Evolutionary conservation across 768 basidiomycete species (phyloP), one percentile per base, ranked within the genome.

Genomic region (Macrolepiota dolichaula): DNA sequence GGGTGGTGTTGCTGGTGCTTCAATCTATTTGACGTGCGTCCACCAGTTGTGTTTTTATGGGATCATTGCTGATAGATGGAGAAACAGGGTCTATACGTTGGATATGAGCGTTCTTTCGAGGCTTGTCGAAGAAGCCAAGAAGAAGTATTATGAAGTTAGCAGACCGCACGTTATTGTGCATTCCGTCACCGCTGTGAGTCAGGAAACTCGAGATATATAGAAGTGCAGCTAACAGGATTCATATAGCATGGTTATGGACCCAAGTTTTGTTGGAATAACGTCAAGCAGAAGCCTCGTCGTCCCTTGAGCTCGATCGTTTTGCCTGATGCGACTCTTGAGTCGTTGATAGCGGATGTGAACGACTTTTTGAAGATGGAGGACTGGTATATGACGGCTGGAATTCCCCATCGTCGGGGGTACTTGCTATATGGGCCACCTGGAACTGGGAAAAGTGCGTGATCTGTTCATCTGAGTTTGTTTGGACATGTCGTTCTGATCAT

Each of bases 341-440:
- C 76, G 1, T 67, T 87, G 1, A 71, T 85, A 3, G 69, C 74
- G 35, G 85, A 87, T 60, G 81, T 80, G 0, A 72, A 72, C 24
- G 84, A 85, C 57, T 87, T 86, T 63, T 66, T 86, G 19, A 70
- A 73, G 19, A 74, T 77, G 6, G 83, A 85, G 61, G 73, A 79
- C n/a, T 87, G 85, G 85, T 87, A 86, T 64, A 62, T 72, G 37
- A 75, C 79, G 42, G 79, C 81, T 0, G 85, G 85, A 0, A 86
- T 86, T 51, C 85, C 85, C 1, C 79, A 85, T 63, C 74, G 81
- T 7, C 73, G 85, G 27, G 85, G 85, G 0, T 85, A 84, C 62
- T 71, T 86, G 17, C 71, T 87, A 4, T 74, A 83, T 68, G 85
- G 85, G 0, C 83, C 82, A 19, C 84, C 85, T n/a, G 85, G 85